Evolutionary conservation across 164 flowering plant genomes (phyloP).

Genomic region (Buxus sempervirens): DNA sequence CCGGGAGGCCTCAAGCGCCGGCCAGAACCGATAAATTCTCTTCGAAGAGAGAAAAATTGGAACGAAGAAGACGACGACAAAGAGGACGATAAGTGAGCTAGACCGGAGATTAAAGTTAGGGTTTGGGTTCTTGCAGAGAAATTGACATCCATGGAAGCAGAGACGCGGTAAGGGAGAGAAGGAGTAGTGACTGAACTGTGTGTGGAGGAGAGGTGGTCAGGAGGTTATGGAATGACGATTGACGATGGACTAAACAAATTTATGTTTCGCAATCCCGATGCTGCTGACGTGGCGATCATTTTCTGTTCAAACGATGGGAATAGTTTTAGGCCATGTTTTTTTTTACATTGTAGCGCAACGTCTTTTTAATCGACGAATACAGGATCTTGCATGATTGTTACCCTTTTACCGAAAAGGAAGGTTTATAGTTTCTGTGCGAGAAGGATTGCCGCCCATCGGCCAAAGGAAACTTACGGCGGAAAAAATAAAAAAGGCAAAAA

Average conservation of each 20-base stretch:
- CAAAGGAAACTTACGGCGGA: too few species aligned
- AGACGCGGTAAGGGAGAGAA: conserved; percentile 6
- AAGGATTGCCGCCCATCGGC: too few species aligned
- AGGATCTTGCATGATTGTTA: too few species aligned
- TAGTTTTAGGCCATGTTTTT: too few species aligned
- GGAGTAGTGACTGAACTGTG: conserved; percentile 10
- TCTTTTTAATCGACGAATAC: too few species aligned
- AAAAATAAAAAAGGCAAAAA: too few species aligned
- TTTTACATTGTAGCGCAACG: too few species aligned
- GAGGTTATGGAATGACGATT: conserved; percentile 1
- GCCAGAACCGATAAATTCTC: conserved; percentile 34
- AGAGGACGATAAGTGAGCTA: conserved; percentile 13
- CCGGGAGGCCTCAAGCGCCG: conserved; percentile 34
- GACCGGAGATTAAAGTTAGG: conserved; percentile 21
- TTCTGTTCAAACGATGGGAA: background rate
- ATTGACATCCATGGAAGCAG: conserved; percentile 39
- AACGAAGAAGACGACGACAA: conserved; percentile 14
- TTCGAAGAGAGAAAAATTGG: conserved; percentile 18
- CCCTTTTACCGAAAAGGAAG: too few species aligned
- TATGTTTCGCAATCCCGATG: background rate
- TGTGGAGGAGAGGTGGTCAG: conserved; percentile 10
- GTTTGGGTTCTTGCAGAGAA: conserved; percentile 39
- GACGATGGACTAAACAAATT: background rate
- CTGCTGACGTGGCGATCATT: conserved; percentile 12
- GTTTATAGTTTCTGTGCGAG: too few species aligned